Evolutionary conservation across 768 basidiomycete genomes (phyloP).

Genomic region (Ephemerocybe angulata): DNA sequence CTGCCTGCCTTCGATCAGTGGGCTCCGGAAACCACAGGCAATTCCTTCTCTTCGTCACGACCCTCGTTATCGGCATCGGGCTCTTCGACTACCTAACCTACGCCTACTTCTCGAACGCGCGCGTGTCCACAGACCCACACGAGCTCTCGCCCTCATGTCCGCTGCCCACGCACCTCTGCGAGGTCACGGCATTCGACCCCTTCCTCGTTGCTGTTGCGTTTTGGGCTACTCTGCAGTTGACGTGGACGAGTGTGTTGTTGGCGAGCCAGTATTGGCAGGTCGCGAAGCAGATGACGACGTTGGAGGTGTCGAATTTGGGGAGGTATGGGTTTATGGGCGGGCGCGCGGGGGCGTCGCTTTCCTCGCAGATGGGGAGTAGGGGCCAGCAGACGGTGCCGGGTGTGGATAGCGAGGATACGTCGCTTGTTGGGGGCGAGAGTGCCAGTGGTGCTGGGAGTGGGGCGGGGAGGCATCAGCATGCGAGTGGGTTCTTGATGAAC

Average conservation of each 20-base stretch:
- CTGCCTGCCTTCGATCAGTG: slow-evolving; percentile 45
- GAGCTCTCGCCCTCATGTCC: slow-evolving; percentile 60
- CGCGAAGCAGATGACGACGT: slow-evolving; percentile 89
- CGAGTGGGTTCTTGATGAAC: slow-evolving; percentile 76
- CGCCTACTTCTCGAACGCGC: slow-evolving; percentile 59
- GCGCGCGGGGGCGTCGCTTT: slow-evolving; percentile 63
- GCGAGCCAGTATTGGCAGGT: slow-evolving; percentile 90
- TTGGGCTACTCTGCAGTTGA: slow-evolving; percentile 93
- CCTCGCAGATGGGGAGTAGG: slow-evolving; percentile 77
- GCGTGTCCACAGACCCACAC: slow-evolving; percentile 33
- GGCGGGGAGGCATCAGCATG: slow-evolving; percentile 35
- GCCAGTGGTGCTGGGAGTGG: slow-evolving; percentile 38
- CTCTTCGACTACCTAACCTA: slow-evolving; percentile 83
- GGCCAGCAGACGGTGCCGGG: slow-evolving; percentile 45
- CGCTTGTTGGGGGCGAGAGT: slow-evolving; percentile 31
- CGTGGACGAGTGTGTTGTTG: slow-evolving; percentile 89
- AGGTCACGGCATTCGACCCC: slow-evolving; percentile 65
- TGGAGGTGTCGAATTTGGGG: slow-evolving; percentile 93
- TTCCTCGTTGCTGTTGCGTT: slow-evolving; percentile 78
- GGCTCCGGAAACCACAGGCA: slow-evolving; percentile 94
- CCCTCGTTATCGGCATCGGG: slow-evolving; percentile 76
- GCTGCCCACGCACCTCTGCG: slow-evolving; percentile 67
- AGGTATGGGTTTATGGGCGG: slow-evolving; percentile 98
- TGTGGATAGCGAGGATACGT: slow-evolving; percentile 46
- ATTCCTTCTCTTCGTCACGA: slow-evolving; percentile 88